Evolutionary conservation across 2,329 filamentous ascomycete genomes (phyloP), one percentile per base, ranked within the genome.

Genomic region (Aspergillus unguis): DNA sequence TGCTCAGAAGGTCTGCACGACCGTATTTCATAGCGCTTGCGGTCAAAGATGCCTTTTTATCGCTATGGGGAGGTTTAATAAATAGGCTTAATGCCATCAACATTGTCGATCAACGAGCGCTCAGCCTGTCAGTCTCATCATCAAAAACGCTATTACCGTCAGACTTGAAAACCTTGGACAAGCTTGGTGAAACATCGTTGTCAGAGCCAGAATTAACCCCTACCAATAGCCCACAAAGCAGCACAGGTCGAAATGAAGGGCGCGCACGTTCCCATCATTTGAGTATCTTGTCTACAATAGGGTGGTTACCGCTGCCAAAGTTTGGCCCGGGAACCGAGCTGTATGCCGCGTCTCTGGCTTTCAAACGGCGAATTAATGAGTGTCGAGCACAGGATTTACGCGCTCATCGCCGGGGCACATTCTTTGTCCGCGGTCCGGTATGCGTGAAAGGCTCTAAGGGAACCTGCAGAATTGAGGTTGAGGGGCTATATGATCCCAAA

Each of bases 401-500:
- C 31, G 62, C 62, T 36, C 61, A 64, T 45, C 60, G 54, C n/a
- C 66, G 65, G 32, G 69, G 70, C 11, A 61, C 62, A 10, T 70
- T 71, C 53, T 69, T 64, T 33, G 56, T 72, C n/a, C 48, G 55
- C 43, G 70, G 70, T 3, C 68, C 66, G 9, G 62, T 72, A 26
- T 67, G 66, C 5, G 44, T 72, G 1, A 64, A 61, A 46, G 70
- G 70, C 4, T 62, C 66, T 2, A 61, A 62, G 31, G 70, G 68
- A 8, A 63, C 65, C 47, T 71, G 68, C 50, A 64, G 69, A 48
- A 58, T 71, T 48, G 67, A 71, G 53, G 67, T 71, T 7, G 58
- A 56, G 23, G 70, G 67, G 28, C 69, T 70, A 62, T 72, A 71
- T 53, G 65, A 72, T 46, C 67, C 69, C 36, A 55, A 50, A 9